These are phyloP conservation scores for Myxozyma neglecta DNA, from an alignment of 805 yeast genomes.

Conservation along the genomic window DNA sequence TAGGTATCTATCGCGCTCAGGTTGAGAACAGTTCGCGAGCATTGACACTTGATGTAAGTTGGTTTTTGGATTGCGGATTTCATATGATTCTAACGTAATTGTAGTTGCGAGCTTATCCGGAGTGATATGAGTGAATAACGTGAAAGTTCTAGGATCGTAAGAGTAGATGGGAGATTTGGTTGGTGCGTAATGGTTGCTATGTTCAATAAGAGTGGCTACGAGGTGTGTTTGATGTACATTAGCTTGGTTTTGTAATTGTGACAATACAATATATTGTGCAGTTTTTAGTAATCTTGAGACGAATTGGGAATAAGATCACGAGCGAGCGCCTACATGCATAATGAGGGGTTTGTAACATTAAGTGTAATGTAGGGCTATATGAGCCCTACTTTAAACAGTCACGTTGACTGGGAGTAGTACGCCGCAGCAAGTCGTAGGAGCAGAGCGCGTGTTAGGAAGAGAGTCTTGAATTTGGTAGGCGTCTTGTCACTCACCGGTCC, in stretches of 20 bases:
- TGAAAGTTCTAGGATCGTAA: background rate
- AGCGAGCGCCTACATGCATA: background rate
- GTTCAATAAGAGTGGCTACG: background rate
- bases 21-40: slow-evolving; percentile 68
- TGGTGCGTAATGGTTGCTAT: background rate
- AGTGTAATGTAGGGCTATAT: background rate
- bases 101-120: slow-evolving; percentile 10
- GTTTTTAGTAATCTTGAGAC: too few relatives aligned
- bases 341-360: background rate
- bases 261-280: too few relatives aligned
- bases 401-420: background rate
- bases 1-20: slow-evolving; percentile 89
- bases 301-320: too few relatives aligned
- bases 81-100: background rate
- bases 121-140: background rate
- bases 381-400: background rate
- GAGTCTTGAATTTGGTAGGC: background rate
- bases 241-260: too few relatives aligned
- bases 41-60: slow-evolving; percentile 62
- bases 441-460: background rate
- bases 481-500: background rate
- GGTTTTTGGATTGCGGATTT: background rate
- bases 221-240: too few relatives aligned
- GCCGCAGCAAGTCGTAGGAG: slow-evolving; percentile 5
- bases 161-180: background rate